These are phyloP conservation scores for Aspergillus sp. DNA, from an alignment of 2,329 filamentous ascomycete genomes.

Conservation along the genomic window DNA sequence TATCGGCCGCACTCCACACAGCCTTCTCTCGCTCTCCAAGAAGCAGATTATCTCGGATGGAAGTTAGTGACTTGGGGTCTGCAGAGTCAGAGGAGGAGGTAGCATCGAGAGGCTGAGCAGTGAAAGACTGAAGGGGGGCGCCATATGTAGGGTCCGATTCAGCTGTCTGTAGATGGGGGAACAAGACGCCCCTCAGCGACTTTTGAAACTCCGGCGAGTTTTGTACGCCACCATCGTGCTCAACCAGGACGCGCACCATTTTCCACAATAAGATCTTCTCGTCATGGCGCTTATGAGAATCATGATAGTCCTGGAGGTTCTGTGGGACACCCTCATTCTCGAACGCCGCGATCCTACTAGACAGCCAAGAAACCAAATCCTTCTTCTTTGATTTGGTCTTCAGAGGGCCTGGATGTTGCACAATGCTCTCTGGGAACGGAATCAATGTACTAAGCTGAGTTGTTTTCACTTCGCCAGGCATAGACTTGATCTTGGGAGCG, in stretches of 20 bases:
- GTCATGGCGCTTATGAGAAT: conserved; percentile 65
- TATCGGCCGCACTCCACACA: conserved; percentile 90
- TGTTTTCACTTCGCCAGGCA: conserved; percentile 78
- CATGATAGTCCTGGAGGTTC: conserved; percentile 50
- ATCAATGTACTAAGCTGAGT: conserved; percentile 71
- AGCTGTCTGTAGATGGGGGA: conserved; percentile 53
- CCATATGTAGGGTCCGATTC: conserved; percentile 29
- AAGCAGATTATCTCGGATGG: conserved; percentile 71
- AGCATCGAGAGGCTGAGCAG: conserved; percentile 35
- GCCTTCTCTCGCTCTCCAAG: conserved; percentile 85
- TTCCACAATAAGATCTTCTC: conserved; percentile 89
- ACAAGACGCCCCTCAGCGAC: conserved; percentile 72
- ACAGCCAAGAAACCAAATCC: conserved; percentile 80
- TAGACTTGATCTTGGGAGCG: conserved; percentile 75
- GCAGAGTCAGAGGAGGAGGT: conserved; percentile 62
- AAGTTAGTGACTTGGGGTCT: conserved; percentile 68
- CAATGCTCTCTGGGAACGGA: conserved; percentile 68
- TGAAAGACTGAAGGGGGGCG: conserved; percentile 26
- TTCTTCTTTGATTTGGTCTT: conserved; percentile 94
- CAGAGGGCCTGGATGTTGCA: conserved; percentile 85
- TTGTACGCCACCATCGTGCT: conserved; percentile 81
- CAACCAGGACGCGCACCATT: conserved; percentile 75
- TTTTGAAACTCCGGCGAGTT: conserved; percentile 70
- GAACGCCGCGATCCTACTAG: conserved; percentile 69
- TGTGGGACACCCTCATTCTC: conserved; percentile 55